Evolutionary conservation across 2,329 filamentous ascomycete genomes (phyloP), one percentile per base, ranked within the genome.

Genomic region (Aureobasidium zeae): DNA sequence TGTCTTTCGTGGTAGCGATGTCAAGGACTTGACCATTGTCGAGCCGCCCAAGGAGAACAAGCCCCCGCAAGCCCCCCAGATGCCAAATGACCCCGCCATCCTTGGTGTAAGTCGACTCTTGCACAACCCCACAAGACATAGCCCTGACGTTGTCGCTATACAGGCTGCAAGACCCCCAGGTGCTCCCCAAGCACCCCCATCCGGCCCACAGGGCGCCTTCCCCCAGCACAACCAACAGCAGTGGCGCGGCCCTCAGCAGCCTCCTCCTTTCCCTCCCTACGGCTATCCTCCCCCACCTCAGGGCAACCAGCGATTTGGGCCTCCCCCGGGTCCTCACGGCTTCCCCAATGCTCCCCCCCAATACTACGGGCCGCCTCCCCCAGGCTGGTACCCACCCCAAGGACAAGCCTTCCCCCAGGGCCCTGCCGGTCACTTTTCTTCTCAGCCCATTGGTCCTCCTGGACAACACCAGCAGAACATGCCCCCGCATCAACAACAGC

Each of bases 1-100:
- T 59, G 87, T 98, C 52, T 98, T 98, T 66, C 83, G 89, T 49
- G 91, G 91, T 55, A 95, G 86, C 64, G 91, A 98, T 71, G 91
- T 98, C 60, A 98, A 98, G 68, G 91, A 98, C 64, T 74, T 98
- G 57, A 84, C 86, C 57, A 89, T 98, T 58, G 88, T 94, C 58
- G 83, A 94, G 56, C 76, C 81, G 33, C 78, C 83, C 29, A 76
- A 79, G 54, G 70, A 78, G 51, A 77, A 78, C 56, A 80, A 85
- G 63, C 79, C 87, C 60, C 80, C 80, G 51, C 79, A 81, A 56
- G 81, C 81, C 48, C 81, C 83, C 41, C 77, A 80, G 52, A 78
- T 94, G 57, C 88, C 88, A 6, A 84, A 94, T 68, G 91, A 98
- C 66, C 91, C 91, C 59, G 91, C 91, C 43, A 96, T 98, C 58